phyloP scores from a whole-genome alignment of 495 filamentous ascomycete genomes.

The Hypoxylon cercidicola region DNA sequence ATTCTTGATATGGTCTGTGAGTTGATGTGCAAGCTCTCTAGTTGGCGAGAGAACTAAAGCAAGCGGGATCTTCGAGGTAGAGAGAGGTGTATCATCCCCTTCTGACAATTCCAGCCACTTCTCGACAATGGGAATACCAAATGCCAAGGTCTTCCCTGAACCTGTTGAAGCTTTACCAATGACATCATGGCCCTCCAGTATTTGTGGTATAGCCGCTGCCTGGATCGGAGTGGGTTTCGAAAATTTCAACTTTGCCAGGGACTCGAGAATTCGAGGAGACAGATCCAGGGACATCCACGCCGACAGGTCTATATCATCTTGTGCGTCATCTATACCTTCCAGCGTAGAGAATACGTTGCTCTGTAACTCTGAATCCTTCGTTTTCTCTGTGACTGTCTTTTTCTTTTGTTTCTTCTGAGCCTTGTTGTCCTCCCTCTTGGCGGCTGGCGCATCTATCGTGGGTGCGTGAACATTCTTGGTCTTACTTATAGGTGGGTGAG shows the following conservation, averaged over 20 bases:
- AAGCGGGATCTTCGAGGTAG: slow-evolving; percentile 63
- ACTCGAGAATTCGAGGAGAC: slow-evolving; percentile 71
- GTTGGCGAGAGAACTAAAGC: slow-evolving; percentile 94
- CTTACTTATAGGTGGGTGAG: slow-evolving; percentile 11
- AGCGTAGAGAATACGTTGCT: slow-evolving; percentile 54
- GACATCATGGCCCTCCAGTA: slow-evolving; percentile 76
- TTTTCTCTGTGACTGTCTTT: slow-evolving; percentile 42
- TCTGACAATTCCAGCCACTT: slow-evolving; percentile 61
- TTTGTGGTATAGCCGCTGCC: slow-evolving; percentile 77
- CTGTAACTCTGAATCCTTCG: slow-evolving; percentile 48
- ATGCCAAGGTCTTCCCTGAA: slow-evolving; percentile 86
- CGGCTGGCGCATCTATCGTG: slow-evolving; percentile 5
- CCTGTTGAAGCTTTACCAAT: slow-evolving; percentile 86
- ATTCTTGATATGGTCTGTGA: slow-evolving; percentile 80
- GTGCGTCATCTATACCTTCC: slow-evolving; percentile 50
- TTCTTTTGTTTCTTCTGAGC: slow-evolving; percentile 56
- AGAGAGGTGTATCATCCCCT: slow-evolving; percentile 50
- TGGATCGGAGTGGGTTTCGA: slow-evolving; percentile 84
- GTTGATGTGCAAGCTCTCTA: slow-evolving; percentile 90
- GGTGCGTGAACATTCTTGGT: slow-evolving; percentile 26
- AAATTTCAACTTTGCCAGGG: slow-evolving; percentile 83
- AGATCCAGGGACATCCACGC: slow-evolving; percentile 79
- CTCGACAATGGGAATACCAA: slow-evolving; percentile 81
- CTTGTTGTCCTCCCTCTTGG: slow-evolving; percentile 42
- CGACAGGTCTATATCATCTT: slow-evolving; percentile 68